Evolutionary conservation across 306 rosid species (phyloP).

Genomic region (Cicer yamashitae): DNA sequence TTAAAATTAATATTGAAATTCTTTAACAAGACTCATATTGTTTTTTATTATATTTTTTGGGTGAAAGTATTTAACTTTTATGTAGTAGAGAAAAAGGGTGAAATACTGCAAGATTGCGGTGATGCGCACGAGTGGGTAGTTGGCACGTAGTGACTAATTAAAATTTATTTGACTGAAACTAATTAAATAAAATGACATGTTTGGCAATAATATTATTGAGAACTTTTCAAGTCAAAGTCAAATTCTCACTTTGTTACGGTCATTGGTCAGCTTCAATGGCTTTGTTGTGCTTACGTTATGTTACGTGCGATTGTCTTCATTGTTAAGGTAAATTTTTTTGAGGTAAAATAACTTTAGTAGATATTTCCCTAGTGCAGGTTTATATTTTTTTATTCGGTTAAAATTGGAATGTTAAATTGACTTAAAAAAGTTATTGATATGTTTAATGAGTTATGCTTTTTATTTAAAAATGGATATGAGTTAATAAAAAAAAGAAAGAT

Average conservation of each 20-base stretch:
- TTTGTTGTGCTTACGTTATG: constrained; percentile 25
- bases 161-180: too few relatives aligned
- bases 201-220: constrained; percentile 25
- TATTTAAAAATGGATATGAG: too few relatives aligned
- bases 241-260: constrained; percentile 43
- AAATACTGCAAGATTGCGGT: constrained; percentile 52
- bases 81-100: neutral
- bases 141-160: constrained; percentile 47
- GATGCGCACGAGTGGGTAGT: constrained; percentile 54
- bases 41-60: neutral
- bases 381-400: too few relatives aligned
- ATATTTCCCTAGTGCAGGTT: too few relatives aligned
- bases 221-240: constrained; percentile 57
- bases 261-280: constrained; percentile 57
- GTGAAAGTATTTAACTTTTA: too few relatives aligned
- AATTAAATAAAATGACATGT: neutral
- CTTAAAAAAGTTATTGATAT: too few relatives aligned
- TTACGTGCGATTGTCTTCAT: constrained; percentile 10
- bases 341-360: too few relatives aligned
- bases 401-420: too few relatives aligned
- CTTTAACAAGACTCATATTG: neutral
- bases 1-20: constrained; percentile 19
- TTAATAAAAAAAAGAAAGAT: too few relatives aligned
- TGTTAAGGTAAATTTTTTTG: too few relatives aligned
- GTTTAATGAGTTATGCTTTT: too few relatives aligned